Percentiles rank a stretch among this genome's conserved stretches.
Evolutionary conservation across 2,329 filamentous ascomycete species (phyloP).

Genomic region (Coniochaeta sp.): DNA sequence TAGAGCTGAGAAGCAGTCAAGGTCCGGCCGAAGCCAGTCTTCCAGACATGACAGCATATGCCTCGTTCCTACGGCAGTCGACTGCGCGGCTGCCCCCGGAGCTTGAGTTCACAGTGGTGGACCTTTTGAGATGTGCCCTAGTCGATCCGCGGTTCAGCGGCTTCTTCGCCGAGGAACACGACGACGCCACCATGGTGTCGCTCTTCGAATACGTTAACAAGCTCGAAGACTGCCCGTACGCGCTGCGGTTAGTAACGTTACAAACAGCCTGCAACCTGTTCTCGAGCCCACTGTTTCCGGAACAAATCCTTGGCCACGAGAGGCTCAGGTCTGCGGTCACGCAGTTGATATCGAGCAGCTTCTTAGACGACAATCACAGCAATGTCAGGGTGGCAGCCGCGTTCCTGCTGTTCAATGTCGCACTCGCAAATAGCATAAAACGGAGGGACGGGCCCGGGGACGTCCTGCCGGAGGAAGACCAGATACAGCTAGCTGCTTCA

Average conservation of each 20-base stretch:
- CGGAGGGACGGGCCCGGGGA: conserved; percentile 51
- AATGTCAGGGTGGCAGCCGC: conserved; percentile 76
- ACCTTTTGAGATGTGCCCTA: conserved; percentile 72
- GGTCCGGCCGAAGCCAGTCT: conserved; percentile 60
- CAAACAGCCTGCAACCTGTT: conserved; percentile 85
- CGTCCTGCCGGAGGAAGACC: conserved; percentile 57
- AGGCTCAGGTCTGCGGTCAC: conserved; percentile 52
- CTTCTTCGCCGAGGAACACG: conserved; percentile 73
- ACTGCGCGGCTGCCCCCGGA: conserved; percentile 51
- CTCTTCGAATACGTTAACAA: conserved; percentile 54
- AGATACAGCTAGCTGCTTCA: conserved; percentile 76
- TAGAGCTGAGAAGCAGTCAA: conserved; percentile 51
- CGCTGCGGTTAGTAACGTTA: conserved; percentile 72
- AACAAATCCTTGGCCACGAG: conserved; percentile 48
- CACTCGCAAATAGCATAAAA: conserved; percentile 59
- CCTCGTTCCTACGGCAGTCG: conserved; percentile 49
- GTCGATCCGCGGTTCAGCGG: conserved; percentile 72
- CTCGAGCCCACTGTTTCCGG: conserved; percentile 61
- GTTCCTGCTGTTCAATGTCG: conserved; percentile 76
- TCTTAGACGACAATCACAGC: conserved; percentile 68
- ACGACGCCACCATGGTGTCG: conserved; percentile 49
- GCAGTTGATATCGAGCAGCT: conserved; percentile 64
- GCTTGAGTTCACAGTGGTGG: conserved; percentile 72
- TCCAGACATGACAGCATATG: conserved; percentile 62
- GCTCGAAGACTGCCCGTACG: conserved; percentile 60